Percentiles rank a stretch among this genome's conserved stretches.
Evolutionary conservation across 352 stramenopile species (phyloP).

Genomic region (Globisporangium cystogenes): DNA sequence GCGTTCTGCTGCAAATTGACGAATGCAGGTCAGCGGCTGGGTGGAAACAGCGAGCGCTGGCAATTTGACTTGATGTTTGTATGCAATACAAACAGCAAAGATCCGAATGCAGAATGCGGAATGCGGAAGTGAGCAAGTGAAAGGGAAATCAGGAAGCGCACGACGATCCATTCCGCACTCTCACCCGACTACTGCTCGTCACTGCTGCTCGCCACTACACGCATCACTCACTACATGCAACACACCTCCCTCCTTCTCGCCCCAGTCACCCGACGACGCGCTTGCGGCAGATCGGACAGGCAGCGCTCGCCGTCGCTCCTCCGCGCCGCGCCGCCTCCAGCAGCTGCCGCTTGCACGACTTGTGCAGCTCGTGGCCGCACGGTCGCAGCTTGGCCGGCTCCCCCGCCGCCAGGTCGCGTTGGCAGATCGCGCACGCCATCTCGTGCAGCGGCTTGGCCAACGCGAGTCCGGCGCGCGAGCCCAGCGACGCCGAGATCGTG

Average conservation of each 20-base stretch:
- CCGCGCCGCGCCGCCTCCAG: conserved; percentile 17
- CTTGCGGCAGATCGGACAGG: conserved; percentile 14
- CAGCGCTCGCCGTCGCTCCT: neutral
- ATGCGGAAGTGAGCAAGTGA: too few relatives aligned
- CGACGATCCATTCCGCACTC: too few relatives aligned
- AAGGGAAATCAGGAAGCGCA: too few relatives aligned
- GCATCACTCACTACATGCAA: neutral
- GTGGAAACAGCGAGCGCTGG: too few relatives aligned
- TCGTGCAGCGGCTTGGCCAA: conserved; percentile 57
- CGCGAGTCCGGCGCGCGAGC: conserved; percentile 46
- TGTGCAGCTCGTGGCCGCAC: conserved; percentile 51
- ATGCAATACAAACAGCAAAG: too few relatives aligned
- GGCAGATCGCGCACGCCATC: conserved; percentile 45
- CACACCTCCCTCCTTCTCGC: neutral
- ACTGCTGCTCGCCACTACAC: neutral
- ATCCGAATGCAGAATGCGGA: too few relatives aligned
- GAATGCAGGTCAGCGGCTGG: too few relatives aligned
- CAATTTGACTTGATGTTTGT: too few relatives aligned
- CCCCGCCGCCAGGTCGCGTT: conserved; percentile 42
- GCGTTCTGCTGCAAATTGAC: too few relatives aligned
- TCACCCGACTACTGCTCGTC: neutral
- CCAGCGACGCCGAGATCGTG: conserved; percentile 68
- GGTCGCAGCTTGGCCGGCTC: conserved; percentile 33
- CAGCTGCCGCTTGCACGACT: conserved; percentile 21
- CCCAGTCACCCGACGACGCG: neutral